Evolutionary conservation across 1,139 yeast genomes (phyloP), one percentile per base, ranked within the genome.

Genomic region (Scheffersomyces titani): DNA sequence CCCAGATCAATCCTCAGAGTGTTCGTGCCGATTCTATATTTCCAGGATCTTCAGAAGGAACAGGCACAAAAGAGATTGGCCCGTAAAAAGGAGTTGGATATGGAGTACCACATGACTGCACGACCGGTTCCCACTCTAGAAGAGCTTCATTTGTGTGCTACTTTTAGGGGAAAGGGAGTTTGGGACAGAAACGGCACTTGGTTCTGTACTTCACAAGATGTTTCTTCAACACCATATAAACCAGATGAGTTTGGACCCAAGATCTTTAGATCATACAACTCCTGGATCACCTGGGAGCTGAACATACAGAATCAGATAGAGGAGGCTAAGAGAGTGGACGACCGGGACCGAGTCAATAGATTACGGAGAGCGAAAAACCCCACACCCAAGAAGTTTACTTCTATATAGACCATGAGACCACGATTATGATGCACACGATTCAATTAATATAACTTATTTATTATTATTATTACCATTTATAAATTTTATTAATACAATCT

Each of bases 151-250:
- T 54, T 65, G 4, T 76, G 80, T 59, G 57, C 61, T 9, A 54
- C 59, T 9, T 61, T 68, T 16, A 58, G 65, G 13, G 80, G 80
- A 0, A 49, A 52, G 1, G 69, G 70, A 1, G 55, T 68, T 5
- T 76, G 77, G 77, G 70, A 66, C 52, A 63, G 76, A 51, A 61
- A 63, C 19, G 77, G 76, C 0, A 66, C 67, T 19, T 76, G 80
- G 80, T 65, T 65, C 53, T 76, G 81, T 57, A 60, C 66, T 3
- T 62, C 67, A 49, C 54, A 59, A 16, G 56, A 57, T 18, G 54
- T 59, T 1, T 46, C 49, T 46, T 46, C 49, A 3, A 46, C 24
- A 2, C 49, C 49, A 13, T 46, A 46, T n/a, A 46, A 46, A 19
- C 21, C 22, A 16, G 70, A 67, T 47, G 50, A 54, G 21, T 61